Evolutionary conservation across 331 rosid species (phyloP), one percentile per base, ranked within the genome.

Genomic region (Cydonia oblonga): DNA sequence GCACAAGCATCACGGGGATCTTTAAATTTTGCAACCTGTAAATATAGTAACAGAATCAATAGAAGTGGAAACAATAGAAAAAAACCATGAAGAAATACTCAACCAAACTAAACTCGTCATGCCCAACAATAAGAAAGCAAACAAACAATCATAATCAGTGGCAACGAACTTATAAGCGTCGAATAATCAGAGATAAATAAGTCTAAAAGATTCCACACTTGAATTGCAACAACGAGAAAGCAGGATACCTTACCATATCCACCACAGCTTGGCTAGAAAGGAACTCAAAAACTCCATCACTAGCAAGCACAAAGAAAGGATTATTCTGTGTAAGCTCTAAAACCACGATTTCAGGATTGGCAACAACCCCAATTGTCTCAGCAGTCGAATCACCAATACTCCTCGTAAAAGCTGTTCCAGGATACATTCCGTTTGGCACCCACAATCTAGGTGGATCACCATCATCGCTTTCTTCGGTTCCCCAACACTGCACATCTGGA

Each of bases 1-100:
- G 96, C 99, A 83, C 99, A 95, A 86, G 99, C 99, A 90, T 91
- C 99, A 29, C 92, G 97, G 9, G 97, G 96, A 83, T 95, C 99
- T 75, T 90, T 88, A 83, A 81, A 87, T 78, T 91, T 95, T 24
- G 90, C 84, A 79, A 90, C 97, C 99, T 95, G 85, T 58, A 85
- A 78, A 72, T 59, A 77, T 28, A 65, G 70, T 30, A 58, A 64
- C 49, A 57, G 38, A 70, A 68, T 74, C 23, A 76, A 71, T 64
- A 78, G 53, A 33, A 76, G 64, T 60, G 53, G 58, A 71, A 81
- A n/a, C n/a, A n/a, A n/a, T n/a, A n/a, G n/a, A n/a, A n/a, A n/a
- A n/a, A n/a, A n/a, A n/a, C n/a, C n/a, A n/a, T n/a, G n/a, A n/a
- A n/a, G n/a, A n/a, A n/a, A n/a, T n/a, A 29, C 25, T 49, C 60